Evolutionary conservation across 2,329 filamentous ascomycete species (phyloP).

Genomic region (Paecilomyces variotii): DNA sequence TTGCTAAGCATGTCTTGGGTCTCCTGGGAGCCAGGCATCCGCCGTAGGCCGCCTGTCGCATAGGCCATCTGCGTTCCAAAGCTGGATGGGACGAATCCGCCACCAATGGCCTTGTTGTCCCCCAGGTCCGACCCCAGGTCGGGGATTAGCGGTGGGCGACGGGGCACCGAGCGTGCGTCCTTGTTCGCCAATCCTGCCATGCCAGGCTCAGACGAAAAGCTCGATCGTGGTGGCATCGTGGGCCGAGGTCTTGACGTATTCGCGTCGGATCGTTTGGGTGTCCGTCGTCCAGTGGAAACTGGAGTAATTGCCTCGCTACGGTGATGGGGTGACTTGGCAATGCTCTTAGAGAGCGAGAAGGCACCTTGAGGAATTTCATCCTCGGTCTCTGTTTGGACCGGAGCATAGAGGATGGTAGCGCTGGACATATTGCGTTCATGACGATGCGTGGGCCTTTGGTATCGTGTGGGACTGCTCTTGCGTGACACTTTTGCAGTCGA

Average conservation of each 20-base stretch:
- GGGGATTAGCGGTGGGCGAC: conserved; percentile 57
- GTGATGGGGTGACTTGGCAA: neutral
- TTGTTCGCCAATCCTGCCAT: conserved; percentile 47
- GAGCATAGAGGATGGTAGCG: conserved; percentile 74
- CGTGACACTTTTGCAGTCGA: conserved; percentile 36
- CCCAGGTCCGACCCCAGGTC: conserved; percentile 68
- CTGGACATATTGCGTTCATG: conserved; percentile 71
- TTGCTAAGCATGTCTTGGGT: conserved; percentile 68
- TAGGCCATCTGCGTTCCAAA: conserved; percentile 76
- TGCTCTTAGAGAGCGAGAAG: neutral
- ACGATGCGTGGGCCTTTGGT: conserved; percentile 31
- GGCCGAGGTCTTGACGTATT: conserved; percentile 45
- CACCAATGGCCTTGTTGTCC: conserved; percentile 52
- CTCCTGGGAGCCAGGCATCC: conserved; percentile 35
- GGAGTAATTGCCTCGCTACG: conserved; percentile 32
- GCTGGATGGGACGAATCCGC: conserved; percentile 61
- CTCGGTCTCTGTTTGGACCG: conserved; percentile 22
- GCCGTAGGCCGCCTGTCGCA: conserved; percentile 55
- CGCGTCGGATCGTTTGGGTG: conserved; percentile 33
- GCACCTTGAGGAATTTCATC: conserved; percentile 13
- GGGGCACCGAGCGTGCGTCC: conserved; percentile 19
- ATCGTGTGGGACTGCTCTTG: conserved; percentile 27
- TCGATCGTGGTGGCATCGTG: conserved; percentile 44
- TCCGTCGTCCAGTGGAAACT: conserved; percentile 28
- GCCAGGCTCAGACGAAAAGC: conserved; percentile 50